A percentile compares a stretch with the other conserved stretches of the same genome.
These are phyloP conservation scores for Plasmodium cynomolgi DNA, from an alignment of 169 alveolate genomes.

Conservation along the genomic window DNA sequence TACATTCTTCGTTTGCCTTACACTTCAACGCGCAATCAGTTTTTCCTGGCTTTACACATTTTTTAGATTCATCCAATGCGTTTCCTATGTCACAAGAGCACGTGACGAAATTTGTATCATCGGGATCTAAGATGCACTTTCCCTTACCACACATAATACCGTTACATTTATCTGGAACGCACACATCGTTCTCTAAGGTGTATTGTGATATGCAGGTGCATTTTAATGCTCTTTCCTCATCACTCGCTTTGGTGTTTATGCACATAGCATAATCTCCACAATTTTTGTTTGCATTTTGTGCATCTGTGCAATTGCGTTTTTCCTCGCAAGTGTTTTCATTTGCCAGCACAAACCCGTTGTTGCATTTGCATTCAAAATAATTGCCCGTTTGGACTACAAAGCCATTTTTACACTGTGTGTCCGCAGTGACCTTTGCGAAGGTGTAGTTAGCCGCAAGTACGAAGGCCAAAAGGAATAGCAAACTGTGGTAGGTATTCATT, in stretches of 20 bases:
- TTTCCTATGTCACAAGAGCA: conserved; percentile 55
- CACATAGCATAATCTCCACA: conserved; percentile 48
- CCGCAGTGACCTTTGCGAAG: conserved; percentile 10
- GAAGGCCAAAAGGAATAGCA: conserved; percentile 7
- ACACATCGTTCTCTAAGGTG: background rate
- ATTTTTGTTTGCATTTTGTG: background rate
- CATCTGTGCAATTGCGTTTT: background rate
- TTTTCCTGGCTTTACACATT: conserved; percentile 15
- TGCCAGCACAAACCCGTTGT: conserved; percentile 3
- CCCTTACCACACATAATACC: conserved; percentile 6
- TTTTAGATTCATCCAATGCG: background rate
- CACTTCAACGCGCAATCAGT: conserved; percentile 36
- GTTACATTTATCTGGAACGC: background rate
- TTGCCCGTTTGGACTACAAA: conserved; percentile 25
- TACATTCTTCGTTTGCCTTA: conserved; percentile 5
- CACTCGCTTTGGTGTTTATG: background rate
- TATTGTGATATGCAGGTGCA: background rate
- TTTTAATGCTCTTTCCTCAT: background rate
- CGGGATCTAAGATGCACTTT: conserved; percentile 21
- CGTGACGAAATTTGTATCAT: background rate
- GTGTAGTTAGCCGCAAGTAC: conserved; percentile 4
- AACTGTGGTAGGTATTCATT: conserved; percentile 31
- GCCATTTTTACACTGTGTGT: conserved; percentile 38
- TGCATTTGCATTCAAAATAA: conserved; percentile 37
- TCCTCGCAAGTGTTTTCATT: conserved; percentile 10